Evolutionary conservation across 192 early-diverging fungal genomes (phyloP).

Genomic region (Pilaira anomala): DNA sequence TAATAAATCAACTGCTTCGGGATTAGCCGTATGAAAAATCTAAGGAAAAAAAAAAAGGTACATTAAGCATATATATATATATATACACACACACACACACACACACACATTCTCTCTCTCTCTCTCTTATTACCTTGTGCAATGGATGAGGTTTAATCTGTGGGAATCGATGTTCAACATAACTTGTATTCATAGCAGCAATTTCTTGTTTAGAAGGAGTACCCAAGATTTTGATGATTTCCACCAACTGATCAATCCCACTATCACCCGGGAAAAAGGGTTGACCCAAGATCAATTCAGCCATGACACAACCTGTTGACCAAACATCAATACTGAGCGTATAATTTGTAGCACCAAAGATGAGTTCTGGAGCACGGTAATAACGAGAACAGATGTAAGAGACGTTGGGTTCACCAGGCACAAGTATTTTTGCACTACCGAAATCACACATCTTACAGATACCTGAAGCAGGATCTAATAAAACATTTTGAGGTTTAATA

Average conservation of each 20-base stretch:
- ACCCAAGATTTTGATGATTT: constrained; percentile 98
- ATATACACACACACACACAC: no score
- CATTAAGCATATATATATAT: constrained; percentile 81
- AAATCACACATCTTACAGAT: constrained; percentile 98
- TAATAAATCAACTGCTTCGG: constrained; percentile 85
- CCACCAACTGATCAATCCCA: constrained; percentile 98
- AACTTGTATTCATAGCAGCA: constrained; percentile 96
- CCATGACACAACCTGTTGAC: constrained; percentile 97
- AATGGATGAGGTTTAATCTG: constrained; percentile 94
- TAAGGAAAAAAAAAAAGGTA: constrained; percentile 32
- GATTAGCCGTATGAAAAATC: constrained; percentile 69
- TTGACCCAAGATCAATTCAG: constrained; percentile 89
- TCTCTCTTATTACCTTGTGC: constrained; percentile 52
- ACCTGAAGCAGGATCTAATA: constrained; percentile 84
- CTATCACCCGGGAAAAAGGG: constrained; percentile 95
- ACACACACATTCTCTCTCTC: no score
- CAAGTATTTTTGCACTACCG: constrained; percentile 95
- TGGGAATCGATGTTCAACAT: constrained; percentile 98
- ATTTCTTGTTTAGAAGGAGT: constrained; percentile 96
- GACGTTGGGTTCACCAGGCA: constrained; percentile 96
- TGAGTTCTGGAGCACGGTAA: constrained; percentile 94
- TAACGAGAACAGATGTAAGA: constrained; percentile 98
- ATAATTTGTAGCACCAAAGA: constrained; percentile 95
- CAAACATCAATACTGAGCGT: constrained; percentile 87
- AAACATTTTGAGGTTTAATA: constrained; percentile 98